phyloP scores from a whole-genome alignment of 2,329 filamentous ascomycete genomes.

The Sphaerostilbella broomeana region DNA sequence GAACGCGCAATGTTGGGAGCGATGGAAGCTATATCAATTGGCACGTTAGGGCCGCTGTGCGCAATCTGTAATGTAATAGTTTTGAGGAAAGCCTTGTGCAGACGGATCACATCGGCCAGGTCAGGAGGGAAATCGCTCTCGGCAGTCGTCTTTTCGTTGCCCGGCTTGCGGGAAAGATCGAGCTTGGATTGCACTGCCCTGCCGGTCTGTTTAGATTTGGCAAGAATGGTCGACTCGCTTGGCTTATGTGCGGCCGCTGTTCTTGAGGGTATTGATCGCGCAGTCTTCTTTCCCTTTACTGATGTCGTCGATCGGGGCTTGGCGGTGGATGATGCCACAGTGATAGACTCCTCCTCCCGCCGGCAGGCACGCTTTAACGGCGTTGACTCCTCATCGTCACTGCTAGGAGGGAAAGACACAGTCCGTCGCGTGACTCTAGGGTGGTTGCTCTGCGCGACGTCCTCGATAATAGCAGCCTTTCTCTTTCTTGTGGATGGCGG shows the following conservation, averaged over 20 bases:
- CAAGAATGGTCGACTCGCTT: constrained; percentile 25
- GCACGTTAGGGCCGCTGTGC: constrained; percentile 57
- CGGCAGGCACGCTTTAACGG: constrained; percentile 25
- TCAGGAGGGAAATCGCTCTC: constrained; percentile 40
- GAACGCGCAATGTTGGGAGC: constrained; percentile 57
- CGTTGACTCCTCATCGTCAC: constrained; percentile 23
- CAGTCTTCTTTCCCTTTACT: constrained; percentile 26
- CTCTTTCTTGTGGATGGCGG: constrained; percentile 29
- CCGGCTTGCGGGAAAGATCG: constrained; percentile 30
- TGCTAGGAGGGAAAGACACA: constrained; percentile 29
- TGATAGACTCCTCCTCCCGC: constrained; percentile 18
- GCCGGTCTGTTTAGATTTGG: constrained; percentile 24
- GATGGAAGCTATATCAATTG: constrained; percentile 57
- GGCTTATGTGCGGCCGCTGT: constrained; percentile 26
- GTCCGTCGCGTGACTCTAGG: constrained; percentile 21
- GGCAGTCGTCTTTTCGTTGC: constrained; percentile 26
- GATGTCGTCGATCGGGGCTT: constrained; percentile 8
- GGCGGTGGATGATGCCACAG: not conserved
- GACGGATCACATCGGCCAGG: constrained; percentile 52
- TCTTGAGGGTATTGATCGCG: constrained; percentile 24
- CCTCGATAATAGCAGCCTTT: constrained; percentile 27
- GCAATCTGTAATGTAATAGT: constrained; percentile 62
- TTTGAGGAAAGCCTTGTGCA: constrained; percentile 62
- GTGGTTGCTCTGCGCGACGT: constrained; percentile 21
- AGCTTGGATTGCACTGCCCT: constrained; percentile 30